Evolutionary conservation across 1,139 yeast genomes (phyloP).

Genomic region (Saccharomyces hybrid): DNA sequence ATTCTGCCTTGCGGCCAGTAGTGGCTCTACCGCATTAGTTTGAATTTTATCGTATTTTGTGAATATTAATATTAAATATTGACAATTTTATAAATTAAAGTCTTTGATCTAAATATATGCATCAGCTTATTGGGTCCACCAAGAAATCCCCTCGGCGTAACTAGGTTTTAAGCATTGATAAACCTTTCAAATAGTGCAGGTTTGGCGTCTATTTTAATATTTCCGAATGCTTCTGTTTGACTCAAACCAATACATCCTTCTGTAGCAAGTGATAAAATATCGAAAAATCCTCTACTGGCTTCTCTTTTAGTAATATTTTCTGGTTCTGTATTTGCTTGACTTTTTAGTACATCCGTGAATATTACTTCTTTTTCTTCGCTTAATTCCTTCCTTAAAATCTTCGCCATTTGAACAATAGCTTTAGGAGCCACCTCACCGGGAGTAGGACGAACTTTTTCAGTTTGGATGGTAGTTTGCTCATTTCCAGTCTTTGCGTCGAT

Average conservation of each 20-base stretch:
- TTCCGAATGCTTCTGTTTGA: conserved; percentile 57
- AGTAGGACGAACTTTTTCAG: neutral
- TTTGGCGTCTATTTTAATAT: conserved; percentile 48
- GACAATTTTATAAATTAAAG: neutral
- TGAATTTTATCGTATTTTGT: neutral
- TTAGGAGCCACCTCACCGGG: conserved; percentile 1
- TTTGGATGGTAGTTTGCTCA: conserved; percentile 1
- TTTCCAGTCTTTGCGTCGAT: neutral
- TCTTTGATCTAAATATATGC: neutral
- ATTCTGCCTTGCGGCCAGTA: neutral
- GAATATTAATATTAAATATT: neutral
- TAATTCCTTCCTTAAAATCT: neutral
- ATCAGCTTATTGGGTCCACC: neutral
- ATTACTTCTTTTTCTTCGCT: neutral
- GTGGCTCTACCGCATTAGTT: neutral
- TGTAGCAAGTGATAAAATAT: conserved; percentile 75
- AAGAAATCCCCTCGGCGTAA: neutral
- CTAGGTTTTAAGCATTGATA: conserved; percentile 18
- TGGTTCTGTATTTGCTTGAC: conserved; percentile 32
- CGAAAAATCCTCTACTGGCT: conserved; percentile 75
- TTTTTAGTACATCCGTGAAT: neutral
- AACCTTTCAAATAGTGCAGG: conserved; percentile 43
- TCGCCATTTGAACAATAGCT: conserved; percentile 2
- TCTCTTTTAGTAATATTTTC: conserved; percentile 50
- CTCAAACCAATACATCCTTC: conserved; percentile 58